Percentiles rank a stretch among this genome's conserved stretches.
Conservation (phyloP, 164 flowering plant species). For the Kingdonia uniflora region DNA sequence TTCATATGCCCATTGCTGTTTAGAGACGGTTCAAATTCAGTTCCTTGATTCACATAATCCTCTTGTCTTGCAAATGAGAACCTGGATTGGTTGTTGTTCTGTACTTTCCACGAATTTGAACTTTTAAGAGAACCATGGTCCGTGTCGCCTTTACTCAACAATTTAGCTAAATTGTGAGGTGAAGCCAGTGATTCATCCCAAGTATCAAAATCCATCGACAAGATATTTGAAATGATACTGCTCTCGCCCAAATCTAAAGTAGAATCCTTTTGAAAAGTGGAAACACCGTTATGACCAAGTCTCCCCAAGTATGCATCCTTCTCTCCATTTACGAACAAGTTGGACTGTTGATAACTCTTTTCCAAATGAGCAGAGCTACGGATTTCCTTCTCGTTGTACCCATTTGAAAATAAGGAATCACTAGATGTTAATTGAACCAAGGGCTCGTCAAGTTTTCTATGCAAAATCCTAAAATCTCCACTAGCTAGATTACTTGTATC, state of each 20-base stretch:
- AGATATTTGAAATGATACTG: constrained; percentile 45
- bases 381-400: constrained; percentile 11
- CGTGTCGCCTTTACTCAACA: constrained; percentile 22
- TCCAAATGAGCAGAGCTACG: constrained; percentile 15
- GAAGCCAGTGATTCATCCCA: constrained; percentile 35
- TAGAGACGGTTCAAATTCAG: constrained; percentile 15
- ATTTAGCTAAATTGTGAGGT: constrained; percentile 22
- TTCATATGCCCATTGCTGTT: constrained; percentile 6
- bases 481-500: constrained; percentile 13
- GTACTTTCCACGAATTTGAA: constrained; percentile 20
- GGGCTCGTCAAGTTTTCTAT: constrained; percentile 16
- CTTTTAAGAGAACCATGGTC: constrained; percentile 15
- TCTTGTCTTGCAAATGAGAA: constrained; percentile 48
- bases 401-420: constrained; percentile 14
- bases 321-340: constrained; percentile 17
- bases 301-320: constrained; percentile 17
- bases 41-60: constrained; percentile 16
- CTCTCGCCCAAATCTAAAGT: constrained; percentile 31
- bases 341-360: constrained; percentile 13
- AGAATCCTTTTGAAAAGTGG: constrained; percentile 10
- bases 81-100: constrained; percentile 27
- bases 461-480: constrained; percentile 10
- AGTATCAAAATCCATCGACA: constrained; percentile 38
- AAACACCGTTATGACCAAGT: constrained; percentile 7
- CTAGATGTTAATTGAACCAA: constrained; percentile 15